These are phyloP conservation scores for Phytopythium helicoides DNA, from an alignment of 352 stramenopile genomes.

Conservation along the genomic window DNA sequence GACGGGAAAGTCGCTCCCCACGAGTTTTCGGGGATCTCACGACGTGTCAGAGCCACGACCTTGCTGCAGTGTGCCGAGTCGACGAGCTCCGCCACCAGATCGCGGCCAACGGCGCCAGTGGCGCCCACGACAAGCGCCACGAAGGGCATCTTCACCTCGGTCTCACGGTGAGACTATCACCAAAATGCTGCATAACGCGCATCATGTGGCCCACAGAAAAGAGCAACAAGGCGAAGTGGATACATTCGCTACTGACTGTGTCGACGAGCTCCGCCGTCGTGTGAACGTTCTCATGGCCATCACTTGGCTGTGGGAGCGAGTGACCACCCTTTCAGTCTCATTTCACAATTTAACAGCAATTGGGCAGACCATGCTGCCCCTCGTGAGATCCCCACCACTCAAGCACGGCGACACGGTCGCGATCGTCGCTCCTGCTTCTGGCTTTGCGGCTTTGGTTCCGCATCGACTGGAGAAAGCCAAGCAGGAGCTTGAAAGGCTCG, in stretches of 20 bases:
- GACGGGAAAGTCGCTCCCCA: constrained; percentile 50
- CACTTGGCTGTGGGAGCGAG: background rate
- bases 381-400: constrained; percentile 23
- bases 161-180: too few relatives aligned
- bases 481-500: constrained; percentile 24
- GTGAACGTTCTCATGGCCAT: background rate
- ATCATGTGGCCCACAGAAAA: too few relatives aligned
- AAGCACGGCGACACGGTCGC: constrained; percentile 40
- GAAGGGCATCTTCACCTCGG: too few relatives aligned
- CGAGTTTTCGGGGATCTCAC: constrained; percentile 43
- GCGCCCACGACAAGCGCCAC: constrained; percentile 67
- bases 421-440: constrained; percentile 47
- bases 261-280: too few relatives aligned
- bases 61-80: constrained; percentile 59
- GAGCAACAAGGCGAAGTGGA: too few relatives aligned
- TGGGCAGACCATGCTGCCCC: constrained; percentile 1
- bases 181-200: too few relatives aligned
- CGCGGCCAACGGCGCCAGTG: constrained; percentile 68
- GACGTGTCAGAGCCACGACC: constrained; percentile 66
- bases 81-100: constrained; percentile 72
- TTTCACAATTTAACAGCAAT: background rate
- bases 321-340: background rate
- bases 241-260: too few relatives aligned
- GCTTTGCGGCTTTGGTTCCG: constrained; percentile 33
- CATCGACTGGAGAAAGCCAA: constrained; percentile 42